Evolutionary conservation across 305 asterid species (phyloP).

Genomic region (Plantago lanceolata): DNA sequence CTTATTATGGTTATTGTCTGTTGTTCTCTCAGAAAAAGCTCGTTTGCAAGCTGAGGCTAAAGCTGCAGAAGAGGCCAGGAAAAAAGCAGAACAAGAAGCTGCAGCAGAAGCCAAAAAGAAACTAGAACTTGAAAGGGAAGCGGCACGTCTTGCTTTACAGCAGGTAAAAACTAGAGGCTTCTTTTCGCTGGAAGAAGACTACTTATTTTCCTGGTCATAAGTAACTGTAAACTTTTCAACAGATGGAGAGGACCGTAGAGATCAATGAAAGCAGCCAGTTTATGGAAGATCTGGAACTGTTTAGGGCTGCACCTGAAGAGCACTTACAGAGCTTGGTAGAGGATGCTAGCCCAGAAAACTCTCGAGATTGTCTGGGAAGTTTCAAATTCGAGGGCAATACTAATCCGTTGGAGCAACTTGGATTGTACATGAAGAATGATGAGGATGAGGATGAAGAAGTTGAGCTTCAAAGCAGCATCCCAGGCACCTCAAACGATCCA

Average conservation of each 20-base stretch:
- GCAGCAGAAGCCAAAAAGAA: constrained; percentile 69
- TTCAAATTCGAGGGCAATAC: constrained; percentile 56
- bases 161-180: constrained; percentile 40
- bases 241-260: constrained; percentile 85
- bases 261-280: constrained; percentile 61
- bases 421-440: constrained; percentile 73
- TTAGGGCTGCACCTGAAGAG: constrained; percentile 53
- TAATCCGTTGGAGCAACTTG: constrained; percentile 75
- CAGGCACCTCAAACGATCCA: constrained; percentile 40
- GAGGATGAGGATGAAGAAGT: constrained; percentile 74
- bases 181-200: background rate
- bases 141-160: constrained; percentile 75
- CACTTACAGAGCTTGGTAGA: constrained; percentile 45
- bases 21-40: constrained; percentile 64
- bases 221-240: constrained; percentile 21
- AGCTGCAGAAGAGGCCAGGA: constrained; percentile 95
- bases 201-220: constrained; percentile 7
- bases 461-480: constrained; percentile 34
- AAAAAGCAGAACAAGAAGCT: constrained; percentile 77
- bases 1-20: no score
- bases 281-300: constrained; percentile 70
- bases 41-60: constrained; percentile 88
- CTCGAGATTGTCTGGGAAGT: constrained; percentile 51
- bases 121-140: constrained; percentile 84
- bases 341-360: constrained; percentile 54